These are phyloP conservation scores for Xylaria sp. DNA, from an alignment of 2,329 filamentous ascomycete species.

Conservation along the genomic window DNA sequence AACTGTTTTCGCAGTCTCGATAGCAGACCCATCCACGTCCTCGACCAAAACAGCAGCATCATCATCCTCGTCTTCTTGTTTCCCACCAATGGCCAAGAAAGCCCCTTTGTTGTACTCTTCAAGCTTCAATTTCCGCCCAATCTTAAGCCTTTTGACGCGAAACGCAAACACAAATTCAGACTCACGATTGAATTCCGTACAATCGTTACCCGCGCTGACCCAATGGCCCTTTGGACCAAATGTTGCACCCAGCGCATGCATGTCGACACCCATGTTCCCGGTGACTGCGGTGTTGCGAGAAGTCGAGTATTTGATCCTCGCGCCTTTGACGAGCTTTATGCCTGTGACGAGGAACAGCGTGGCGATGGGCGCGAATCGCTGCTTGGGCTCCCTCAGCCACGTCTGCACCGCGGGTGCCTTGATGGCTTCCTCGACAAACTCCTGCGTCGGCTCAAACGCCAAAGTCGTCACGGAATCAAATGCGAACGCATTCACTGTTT, in stretches of 20 bases:
- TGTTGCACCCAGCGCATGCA: not conserved
- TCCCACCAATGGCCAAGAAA: not conserved
- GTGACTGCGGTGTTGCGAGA: not conserved
- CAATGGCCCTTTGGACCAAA: conserved; percentile 10
- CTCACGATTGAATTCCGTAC: not conserved
- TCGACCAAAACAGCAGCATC: conserved; percentile 10
- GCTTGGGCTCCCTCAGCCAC: conserved; percentile 13
- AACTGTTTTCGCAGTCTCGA: conserved; percentile 4
- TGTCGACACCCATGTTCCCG: not conserved
- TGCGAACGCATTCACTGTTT: conserved; percentile 3
- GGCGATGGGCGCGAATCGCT: not conserved
- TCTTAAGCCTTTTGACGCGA: conserved; percentile 18
- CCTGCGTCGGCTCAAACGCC: conserved; percentile 4
- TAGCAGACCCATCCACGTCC: conserved; percentile 20
- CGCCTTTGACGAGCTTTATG: conserved; percentile 22
- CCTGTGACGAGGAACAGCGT: conserved; percentile 15
- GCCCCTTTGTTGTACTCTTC: conserved; percentile 16
- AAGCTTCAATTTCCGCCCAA: conserved; percentile 13
- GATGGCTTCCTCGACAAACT: conserved; percentile 8
- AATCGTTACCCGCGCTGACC: conserved; percentile 1
- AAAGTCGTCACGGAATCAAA: conserved; percentile 16
- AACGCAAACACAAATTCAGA: conserved; percentile 21
- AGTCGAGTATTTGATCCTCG: conserved; percentile 6
- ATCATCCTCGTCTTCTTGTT: not conserved
- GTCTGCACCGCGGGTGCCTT: conserved; percentile 15